Evolutionary conservation across 2,329 filamentous ascomycete genomes (phyloP), one percentile per base, ranked within the genome.

Genomic region (Tothia fuscella): DNA sequence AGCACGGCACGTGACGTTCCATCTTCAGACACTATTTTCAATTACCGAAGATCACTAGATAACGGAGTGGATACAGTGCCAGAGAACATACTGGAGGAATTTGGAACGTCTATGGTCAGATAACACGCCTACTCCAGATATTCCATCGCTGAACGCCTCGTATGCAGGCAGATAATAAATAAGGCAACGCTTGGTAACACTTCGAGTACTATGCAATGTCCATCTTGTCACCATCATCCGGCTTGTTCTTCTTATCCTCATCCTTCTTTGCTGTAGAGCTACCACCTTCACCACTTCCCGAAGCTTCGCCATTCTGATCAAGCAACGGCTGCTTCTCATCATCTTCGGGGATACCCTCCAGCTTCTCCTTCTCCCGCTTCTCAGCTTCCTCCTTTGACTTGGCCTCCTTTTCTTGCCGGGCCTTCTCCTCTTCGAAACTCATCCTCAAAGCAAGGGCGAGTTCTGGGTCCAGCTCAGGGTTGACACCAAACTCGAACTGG

Each of bases 361-460:
- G 69, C 34, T 78, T 76, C 32, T 76, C 76, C 67, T 88, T 89
- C 34, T 78, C 76, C 32, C 76, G 76, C 67, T 88, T 89, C 51
- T 77, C 76, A 41, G 82, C 74, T 28, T 68, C 63, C 46, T 78
- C 74, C 51, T 84, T 80, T 48, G 85, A 77, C 53, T 79, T 78
- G 52, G 81, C 84, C 56, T 82, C 78, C 63, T 93, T 86, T 61
- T 94, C 88, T 63, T 93, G 80, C 54, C 91, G 72, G 47, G 88
- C 88, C 68, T 93, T 93, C 65, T 98, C 91, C 60, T 98, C 91
- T 61, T 98, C 91, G 75, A 93, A 86, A 63, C 85, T 93, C 86
- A 98, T 94, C 49, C 91, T 80, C 58, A 98, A 69, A 40, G 91
- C 91, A 51, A 98, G 76, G 17, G 91, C 91, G 56, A 98, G 68